phyloP scores from a whole-genome alignment of 805 yeast genomes.

The Saccharomycopsis sp. region DNA sequence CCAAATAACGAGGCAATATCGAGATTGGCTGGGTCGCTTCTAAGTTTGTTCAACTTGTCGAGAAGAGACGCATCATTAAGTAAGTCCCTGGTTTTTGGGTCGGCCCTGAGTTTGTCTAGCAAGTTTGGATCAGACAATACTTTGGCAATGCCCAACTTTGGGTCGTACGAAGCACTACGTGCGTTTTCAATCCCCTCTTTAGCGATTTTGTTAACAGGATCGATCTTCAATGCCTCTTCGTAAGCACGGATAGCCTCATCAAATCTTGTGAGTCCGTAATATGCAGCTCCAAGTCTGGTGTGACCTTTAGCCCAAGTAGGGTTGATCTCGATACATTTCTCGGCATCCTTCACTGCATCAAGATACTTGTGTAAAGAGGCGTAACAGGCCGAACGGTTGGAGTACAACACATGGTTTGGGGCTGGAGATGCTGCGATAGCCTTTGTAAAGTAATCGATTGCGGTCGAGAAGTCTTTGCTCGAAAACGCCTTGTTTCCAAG shows the following conservation, averaged over 20 bases:
- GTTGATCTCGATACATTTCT: conserved; percentile 73
- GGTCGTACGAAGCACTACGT: conserved; percentile 44
- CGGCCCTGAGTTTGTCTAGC: conserved; percentile 63
- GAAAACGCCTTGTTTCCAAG: conserved; percentile 92
- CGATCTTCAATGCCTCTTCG: conserved; percentile 74
- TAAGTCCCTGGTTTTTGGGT: conserved; percentile 83
- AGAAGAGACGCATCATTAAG: conserved; percentile 86
- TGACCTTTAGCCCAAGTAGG: conserved; percentile 94
- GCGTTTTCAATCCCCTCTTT: conserved; percentile 72
- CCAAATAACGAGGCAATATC: conserved; percentile 55
- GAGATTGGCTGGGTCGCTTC: conserved; percentile 68
- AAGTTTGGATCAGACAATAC: conserved; percentile 77
- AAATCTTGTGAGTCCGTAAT: conserved; percentile 74
- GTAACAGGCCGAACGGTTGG: conserved; percentile 89
- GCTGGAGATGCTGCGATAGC: conserved; percentile 78
- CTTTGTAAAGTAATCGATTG: conserved; percentile 72
- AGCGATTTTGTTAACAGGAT: conserved; percentile 79
- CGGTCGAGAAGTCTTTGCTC: conserved; percentile 75
- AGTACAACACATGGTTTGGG: conserved; percentile 88
- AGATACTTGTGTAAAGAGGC: conserved; percentile 71
- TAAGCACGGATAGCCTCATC: conserved; percentile 70
- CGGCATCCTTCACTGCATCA: conserved; percentile 79
- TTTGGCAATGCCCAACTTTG: conserved; percentile 62
- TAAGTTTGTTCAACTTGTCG: conserved; percentile 53
- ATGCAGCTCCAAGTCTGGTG: conserved; percentile 90